Conservation (phyloP, 2,329 filamentous ascomycete species). For the Claviceps paspali region DNA sequence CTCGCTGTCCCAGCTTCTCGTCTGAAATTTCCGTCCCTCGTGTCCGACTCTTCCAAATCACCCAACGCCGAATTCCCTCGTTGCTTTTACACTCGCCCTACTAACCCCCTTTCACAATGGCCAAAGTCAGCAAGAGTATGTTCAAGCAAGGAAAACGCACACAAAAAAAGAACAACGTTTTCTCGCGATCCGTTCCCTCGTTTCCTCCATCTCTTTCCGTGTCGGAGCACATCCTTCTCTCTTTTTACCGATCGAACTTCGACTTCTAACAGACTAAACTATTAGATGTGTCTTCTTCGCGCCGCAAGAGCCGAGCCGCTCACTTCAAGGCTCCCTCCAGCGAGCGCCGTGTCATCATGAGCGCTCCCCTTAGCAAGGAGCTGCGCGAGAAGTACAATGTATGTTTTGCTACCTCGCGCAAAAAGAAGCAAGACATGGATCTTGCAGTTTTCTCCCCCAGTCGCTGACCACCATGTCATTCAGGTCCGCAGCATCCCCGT, state of each 20-base stretch:
- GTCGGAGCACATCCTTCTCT: too few relatives aligned
- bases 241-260: too few relatives aligned
- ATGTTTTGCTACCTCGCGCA: too few relatives aligned
- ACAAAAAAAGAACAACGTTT: neutral
- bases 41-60: conserved; percentile 9
- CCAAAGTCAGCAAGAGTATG: conserved; percentile 51
- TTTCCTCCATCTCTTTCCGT: neutral
- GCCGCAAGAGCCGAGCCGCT: conserved; percentile 97
- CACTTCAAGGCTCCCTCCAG: conserved; percentile 94
- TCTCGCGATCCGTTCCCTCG: too few relatives aligned
- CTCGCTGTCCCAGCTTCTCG: neutral
- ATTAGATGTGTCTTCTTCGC: conserved; percentile 54
- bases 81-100: conserved; percentile 10
- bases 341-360: conserved; percentile 93
- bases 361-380: conserved; percentile 89
- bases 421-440: too few relatives aligned
- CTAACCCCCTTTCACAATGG: conserved; percentile 39
- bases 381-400: conserved; percentile 99
- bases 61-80: conserved; percentile 17
- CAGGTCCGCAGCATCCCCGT: conserved; percentile 91
- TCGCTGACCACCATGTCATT: neutral
- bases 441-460: too few relatives aligned
- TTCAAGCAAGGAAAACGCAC: conserved; percentile 5
- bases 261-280: neutral
- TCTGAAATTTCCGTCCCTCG: neutral